phyloP scores from a whole-genome alignment of 164 flowering plant species.

The Aristolochia contorta region DNA sequence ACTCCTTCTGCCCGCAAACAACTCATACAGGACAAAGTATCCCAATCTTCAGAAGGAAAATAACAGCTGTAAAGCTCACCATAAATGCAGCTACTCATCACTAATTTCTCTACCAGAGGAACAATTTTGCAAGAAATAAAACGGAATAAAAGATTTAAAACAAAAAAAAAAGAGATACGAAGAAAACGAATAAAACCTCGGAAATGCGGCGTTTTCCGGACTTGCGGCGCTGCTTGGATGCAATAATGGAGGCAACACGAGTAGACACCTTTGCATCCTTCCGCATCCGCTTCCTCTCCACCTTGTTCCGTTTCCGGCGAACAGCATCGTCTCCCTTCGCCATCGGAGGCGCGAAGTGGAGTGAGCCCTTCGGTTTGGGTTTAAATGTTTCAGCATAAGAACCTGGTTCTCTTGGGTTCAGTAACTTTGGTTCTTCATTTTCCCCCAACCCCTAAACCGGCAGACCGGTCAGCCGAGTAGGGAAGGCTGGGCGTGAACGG shows the following conservation, averaged over 20 bases:
- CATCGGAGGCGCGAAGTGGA: conserved; percentile 23
- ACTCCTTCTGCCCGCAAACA: too few relatives aligned
- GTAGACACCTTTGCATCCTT: conserved; percentile 43
- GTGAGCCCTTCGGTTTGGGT: too few relatives aligned
- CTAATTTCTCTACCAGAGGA: neutral
- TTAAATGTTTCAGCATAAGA: too few relatives aligned
- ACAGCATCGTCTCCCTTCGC: conserved; percentile 68
- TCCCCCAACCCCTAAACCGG: too few relatives aligned
- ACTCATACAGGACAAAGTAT: too few relatives aligned
- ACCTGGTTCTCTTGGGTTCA: too few relatives aligned
- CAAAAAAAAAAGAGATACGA: neutral
- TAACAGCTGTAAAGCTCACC: neutral
- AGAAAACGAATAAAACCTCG: conserved; percentile 37
- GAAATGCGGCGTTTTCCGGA: conserved; percentile 76
- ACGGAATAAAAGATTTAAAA: too few relatives aligned
- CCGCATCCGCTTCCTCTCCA: conserved; percentile 36
- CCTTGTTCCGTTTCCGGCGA: conserved; percentile 57
- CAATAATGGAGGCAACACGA: conserved; percentile 74
- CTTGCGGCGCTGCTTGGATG: conserved; percentile 80
- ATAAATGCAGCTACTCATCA: neutral
- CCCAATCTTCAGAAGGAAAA: too few relatives aligned
- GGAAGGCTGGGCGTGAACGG: too few relatives aligned
- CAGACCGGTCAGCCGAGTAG: too few relatives aligned
- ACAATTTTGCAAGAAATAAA: too few relatives aligned
- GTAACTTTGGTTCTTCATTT: too few relatives aligned